Base-by-base conservation (phyloP, 441 rosid genomes). In the Bocquillonia castaneifolia region DNA sequence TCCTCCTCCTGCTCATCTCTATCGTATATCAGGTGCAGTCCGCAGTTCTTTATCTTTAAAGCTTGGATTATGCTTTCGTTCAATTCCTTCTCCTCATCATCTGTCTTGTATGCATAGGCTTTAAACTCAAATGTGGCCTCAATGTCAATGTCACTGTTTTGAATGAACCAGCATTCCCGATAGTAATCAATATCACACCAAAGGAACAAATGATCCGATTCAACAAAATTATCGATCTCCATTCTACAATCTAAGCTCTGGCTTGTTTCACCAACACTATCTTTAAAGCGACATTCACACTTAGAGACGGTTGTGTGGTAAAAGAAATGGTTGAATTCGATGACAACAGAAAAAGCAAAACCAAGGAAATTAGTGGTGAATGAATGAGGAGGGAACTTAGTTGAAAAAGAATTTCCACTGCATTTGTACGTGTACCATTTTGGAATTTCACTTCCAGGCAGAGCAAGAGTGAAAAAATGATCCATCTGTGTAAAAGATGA, bases 371-470 rank as follows among this genome's bases (percentile, higher is more conserved):
- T 37, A 3, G 48, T 22, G 15, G 20, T 59, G 4, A 13, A 22
- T 29, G 2, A 22, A 37, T 3, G 10, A 10, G 47, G 9, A 26
- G 58, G 47, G 4, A 36, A 8, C 9, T 1, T 0, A 59, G 14
- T 37, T 1, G 18, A 5, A 12, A 59, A 20, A 22, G 48, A 59
- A 37, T 5, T 3, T 37, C 48, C 64, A 1, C 0, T 1, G 48
- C n/a, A 22, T 59, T 59, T 47, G 20, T 59, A 39, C 3, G n/a
- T 39, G 17, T 20, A 37, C 64, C 64, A 59, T 9, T 23, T n/a
- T 59, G 48, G 48, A 37, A 39, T 59, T 59, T 59, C 48, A 59
- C 48, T 37, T 59, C 64, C 31, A 10, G 64, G 45, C 39, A 59
- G 10, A 10, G 23, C 2, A 5, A 9, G 10, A 28, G 37, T 1